Conservation (phyloP, 106 monocot species). For the Apostasia ramifera region DNA sequence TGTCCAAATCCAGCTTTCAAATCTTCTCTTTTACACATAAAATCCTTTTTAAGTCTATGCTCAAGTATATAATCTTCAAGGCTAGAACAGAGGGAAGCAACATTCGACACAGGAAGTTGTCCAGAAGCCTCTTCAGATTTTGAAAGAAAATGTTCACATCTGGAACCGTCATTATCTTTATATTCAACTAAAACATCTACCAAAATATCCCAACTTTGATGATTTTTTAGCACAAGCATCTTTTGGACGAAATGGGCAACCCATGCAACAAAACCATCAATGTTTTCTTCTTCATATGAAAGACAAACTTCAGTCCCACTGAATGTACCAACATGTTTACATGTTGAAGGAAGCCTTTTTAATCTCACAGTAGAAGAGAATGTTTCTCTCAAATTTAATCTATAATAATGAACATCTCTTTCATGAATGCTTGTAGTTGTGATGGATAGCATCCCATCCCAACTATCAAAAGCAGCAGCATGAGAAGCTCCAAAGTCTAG, state of each 20-base stretch:
- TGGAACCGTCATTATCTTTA: constrained; percentile 25
- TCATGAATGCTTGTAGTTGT: constrained; percentile 61
- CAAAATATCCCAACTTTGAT: constrained; percentile 40
- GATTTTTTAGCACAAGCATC: constrained; percentile 43
- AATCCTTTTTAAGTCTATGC: constrained; percentile 28
- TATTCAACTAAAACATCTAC: constrained; percentile 39
- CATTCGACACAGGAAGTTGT: constrained; percentile 24
- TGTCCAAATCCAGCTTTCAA: constrained; percentile 39
- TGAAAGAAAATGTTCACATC: constrained; percentile 24
- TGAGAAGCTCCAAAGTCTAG: constrained; percentile 1
- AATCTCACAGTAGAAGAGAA: constrained; percentile 17
- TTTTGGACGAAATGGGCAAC: constrained; percentile 27
- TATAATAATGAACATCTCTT: constrained; percentile 34
- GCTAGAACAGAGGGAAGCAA: constrained; percentile 42
- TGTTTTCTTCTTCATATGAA: constrained; percentile 21
- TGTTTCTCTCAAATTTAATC: constrained; percentile 32
- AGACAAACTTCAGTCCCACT: constrained; percentile 64
- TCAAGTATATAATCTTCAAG: constrained; percentile 51
- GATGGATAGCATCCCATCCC: constrained; percentile 62
- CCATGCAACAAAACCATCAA: constrained; percentile 40
- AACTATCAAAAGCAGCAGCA: constrained; percentile 12
- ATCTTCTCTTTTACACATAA: constrained; percentile 27
- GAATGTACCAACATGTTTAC: constrained; percentile 44
- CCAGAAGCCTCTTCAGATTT: constrained; percentile 20
- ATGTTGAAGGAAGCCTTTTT: constrained; percentile 26